These are phyloP conservation scores for Fusarium sp. DNA, from an alignment of 2,329 filamentous ascomycete species.

Conservation along the genomic window DNA sequence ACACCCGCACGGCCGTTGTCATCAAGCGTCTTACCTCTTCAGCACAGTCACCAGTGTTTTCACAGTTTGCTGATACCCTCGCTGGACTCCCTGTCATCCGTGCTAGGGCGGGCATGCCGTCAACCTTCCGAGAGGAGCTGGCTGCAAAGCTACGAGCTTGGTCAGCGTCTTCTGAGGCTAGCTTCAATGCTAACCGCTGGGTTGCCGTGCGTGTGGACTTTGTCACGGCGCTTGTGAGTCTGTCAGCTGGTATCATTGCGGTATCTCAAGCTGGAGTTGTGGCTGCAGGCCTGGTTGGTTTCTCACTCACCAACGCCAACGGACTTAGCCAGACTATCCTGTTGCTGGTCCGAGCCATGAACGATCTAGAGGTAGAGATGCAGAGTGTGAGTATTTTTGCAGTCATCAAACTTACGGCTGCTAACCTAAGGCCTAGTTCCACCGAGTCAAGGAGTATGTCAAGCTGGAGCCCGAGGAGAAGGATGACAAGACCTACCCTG, in stretches of 20 bases:
- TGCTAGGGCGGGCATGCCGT: constrained; percentile 57
- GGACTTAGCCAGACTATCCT: constrained; percentile 61
- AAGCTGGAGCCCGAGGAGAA: constrained; percentile 55
- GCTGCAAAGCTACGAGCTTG: constrained; percentile 59
- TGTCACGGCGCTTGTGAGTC: constrained; percentile 60
- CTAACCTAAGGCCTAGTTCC: constrained; percentile 50
- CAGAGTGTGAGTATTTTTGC: constrained; percentile 56
- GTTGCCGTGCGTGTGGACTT: constrained; percentile 63
- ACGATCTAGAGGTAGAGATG: constrained; percentile 64
- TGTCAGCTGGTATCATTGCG: constrained; percentile 61
- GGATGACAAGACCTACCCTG: constrained; percentile 51
- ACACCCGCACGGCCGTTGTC: constrained; percentile 58
- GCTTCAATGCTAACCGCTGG: constrained; percentile 66
- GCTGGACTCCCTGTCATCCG: constrained; percentile 61
- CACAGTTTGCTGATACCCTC: constrained; percentile 63
- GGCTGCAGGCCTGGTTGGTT: constrained; percentile 62
- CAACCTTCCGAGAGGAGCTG: constrained; percentile 58
- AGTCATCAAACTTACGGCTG: neutral
- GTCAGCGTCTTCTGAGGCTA: constrained; percentile 57
- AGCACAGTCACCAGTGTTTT: constrained; percentile 62
- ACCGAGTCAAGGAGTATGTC: constrained; percentile 59
- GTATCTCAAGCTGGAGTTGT: constrained; percentile 57
- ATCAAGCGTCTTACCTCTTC: constrained; percentile 57
- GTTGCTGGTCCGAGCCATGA: constrained; percentile 60
- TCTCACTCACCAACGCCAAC: constrained; percentile 64